Evolutionary conservation across 2,329 filamentous ascomycete genomes (phyloP).

Genomic region (Venturia nashicola): DNA sequence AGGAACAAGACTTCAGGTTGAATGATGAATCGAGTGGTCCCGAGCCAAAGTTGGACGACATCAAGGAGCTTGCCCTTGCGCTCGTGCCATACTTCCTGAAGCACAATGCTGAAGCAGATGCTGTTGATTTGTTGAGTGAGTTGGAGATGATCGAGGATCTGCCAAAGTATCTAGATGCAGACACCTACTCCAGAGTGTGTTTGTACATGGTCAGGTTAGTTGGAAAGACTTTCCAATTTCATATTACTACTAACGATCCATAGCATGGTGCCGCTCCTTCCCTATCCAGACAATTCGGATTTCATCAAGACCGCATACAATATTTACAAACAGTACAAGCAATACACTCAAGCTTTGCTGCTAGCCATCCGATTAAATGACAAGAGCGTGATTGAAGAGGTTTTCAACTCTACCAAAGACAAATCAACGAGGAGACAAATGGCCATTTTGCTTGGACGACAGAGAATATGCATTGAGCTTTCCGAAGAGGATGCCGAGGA

Average conservation of each 20-base stretch:
- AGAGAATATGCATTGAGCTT: constrained; percentile 73
- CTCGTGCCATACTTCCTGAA: constrained; percentile 91
- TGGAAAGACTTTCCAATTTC: background rate
- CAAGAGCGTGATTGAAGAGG: constrained; percentile 63
- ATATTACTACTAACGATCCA: constrained; percentile 14
- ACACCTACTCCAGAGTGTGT: constrained; percentile 87
- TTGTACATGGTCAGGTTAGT: constrained; percentile 80
- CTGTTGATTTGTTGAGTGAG: constrained; percentile 93
- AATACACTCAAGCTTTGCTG: constrained; percentile 85
- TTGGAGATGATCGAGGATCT: constrained; percentile 94
- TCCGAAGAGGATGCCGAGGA: constrained; percentile 52
- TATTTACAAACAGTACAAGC: constrained; percentile 88
- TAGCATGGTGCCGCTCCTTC: constrained; percentile 91
- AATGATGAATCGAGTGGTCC: constrained; percentile 60
- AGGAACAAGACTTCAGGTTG: constrained; percentile 81
- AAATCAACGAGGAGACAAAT: constrained; percentile 82
- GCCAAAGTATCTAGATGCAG: constrained; percentile 77
- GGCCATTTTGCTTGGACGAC: constrained; percentile 81
- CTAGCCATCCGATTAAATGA: constrained; percentile 92
- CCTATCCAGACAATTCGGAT: constrained; percentile 92
- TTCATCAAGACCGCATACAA: constrained; percentile 88
- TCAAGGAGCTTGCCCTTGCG: constrained; percentile 70
- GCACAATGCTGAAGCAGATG: constrained; percentile 96
- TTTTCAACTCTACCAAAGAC: constrained; percentile 72
- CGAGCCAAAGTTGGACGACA: constrained; percentile 48